A percentile compares a stretch with the other conserved stretches of the same genome.
phyloP scores from a whole-genome alignment of 1,284 basidiomycete species.

The Omphalotus olearius region DNA sequence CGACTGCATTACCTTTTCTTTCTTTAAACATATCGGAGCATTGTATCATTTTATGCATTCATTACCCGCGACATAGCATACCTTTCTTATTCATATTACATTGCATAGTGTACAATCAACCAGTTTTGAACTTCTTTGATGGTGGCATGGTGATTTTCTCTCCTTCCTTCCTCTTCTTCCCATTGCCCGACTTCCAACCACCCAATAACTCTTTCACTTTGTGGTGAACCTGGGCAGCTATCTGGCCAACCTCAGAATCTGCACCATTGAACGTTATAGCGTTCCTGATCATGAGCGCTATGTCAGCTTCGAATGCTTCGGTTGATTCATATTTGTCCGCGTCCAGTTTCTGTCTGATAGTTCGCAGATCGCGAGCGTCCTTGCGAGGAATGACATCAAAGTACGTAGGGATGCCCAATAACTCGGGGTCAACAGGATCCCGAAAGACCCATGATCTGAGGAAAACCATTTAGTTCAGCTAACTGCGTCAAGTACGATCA shows the following conservation, averaged over 20 bases:
- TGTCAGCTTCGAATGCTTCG: conserved; percentile 77
- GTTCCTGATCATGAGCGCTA: conserved; percentile 83
- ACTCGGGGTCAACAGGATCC: conserved; percentile 81
- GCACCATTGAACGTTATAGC: conserved; percentile 83
- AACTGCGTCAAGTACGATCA: conserved; percentile 1
- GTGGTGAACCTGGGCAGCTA: conserved; percentile 46
- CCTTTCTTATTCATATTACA: conserved; percentile 5
- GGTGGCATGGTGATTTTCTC: conserved; percentile 57
- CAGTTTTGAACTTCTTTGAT: conserved; percentile 60
- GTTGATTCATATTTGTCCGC: conserved; percentile 76
- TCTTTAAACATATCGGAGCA: background rate
- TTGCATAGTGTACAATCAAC: conserved; percentile 25
- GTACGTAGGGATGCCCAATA: conserved; percentile 78
- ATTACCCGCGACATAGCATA: conserved; percentile 1
- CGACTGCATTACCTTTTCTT: background rate
- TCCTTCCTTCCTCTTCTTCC: conserved; percentile 65
- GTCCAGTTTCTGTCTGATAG: conserved; percentile 83
- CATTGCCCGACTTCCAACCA: conserved; percentile 39
- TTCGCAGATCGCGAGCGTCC: conserved; percentile 83
- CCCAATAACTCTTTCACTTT: conserved; percentile 51
- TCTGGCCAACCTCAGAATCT: conserved; percentile 70
- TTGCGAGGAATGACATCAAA: conserved; percentile 78
- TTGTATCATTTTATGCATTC: background rate
- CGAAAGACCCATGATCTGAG: conserved; percentile 73
- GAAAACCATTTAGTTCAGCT: conserved; percentile 9